Evolutionary conservation across 2,329 filamentous ascomycete species (phyloP).

Genomic region (Bipolaris sorokiniana): DNA sequence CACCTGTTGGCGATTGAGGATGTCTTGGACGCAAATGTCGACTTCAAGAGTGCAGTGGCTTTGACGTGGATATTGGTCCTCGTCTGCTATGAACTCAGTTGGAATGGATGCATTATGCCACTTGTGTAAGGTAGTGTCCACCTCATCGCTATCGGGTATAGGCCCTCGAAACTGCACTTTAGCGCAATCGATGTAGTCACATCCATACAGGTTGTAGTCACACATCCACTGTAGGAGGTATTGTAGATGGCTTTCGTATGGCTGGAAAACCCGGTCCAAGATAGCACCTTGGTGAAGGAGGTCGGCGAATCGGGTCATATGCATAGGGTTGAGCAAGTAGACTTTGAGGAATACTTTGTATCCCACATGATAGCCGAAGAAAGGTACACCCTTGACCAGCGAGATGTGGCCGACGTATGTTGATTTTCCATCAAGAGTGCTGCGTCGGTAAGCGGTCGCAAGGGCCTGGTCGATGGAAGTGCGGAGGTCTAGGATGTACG

Average conservation of each 20-base stretch:
- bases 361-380: constrained; percentile 94
- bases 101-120: constrained; percentile 83
- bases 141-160: constrained; percentile 71
- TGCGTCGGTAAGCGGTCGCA: constrained; percentile 80
- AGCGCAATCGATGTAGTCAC: constrained; percentile 77
- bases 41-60: constrained; percentile 91
- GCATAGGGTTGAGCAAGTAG: constrained; percentile 85
- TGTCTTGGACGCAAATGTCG: constrained; percentile 87
- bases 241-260: constrained; percentile 91
- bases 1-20: constrained; percentile 79
- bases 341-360: constrained; percentile 92
- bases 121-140: constrained; percentile 66
- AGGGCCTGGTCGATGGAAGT: constrained; percentile 90
- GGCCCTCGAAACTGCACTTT: constrained; percentile 77
- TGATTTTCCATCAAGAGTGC: constrained; percentile 71
- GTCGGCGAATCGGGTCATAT: constrained; percentile 87
- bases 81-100: constrained; percentile 64
- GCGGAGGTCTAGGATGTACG: constrained; percentile 79
- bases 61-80: constrained; percentile 70
- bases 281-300: constrained; percentile 87
- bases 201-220: constrained; percentile 97
- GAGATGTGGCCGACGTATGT: constrained; percentile 88
- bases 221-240: constrained; percentile 97
- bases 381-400: constrained; percentile 89
- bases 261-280: constrained; percentile 82